Evolutionary conservation across 2,329 filamentous ascomycete genomes (phyloP).

Genomic region (Leptodontidium sp.): DNA sequence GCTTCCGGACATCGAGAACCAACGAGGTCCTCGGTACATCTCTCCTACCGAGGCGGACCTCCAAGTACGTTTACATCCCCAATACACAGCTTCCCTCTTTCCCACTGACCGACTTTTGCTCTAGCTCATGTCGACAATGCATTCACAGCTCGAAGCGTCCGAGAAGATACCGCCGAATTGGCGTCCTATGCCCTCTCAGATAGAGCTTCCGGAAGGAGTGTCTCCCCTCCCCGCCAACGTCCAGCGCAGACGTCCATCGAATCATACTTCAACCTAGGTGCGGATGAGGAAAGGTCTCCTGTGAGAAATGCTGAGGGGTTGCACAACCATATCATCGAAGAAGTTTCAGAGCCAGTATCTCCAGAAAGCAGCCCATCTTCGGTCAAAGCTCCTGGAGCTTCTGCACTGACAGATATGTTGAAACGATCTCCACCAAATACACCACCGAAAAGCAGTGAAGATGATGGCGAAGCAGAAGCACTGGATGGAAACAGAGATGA

Average conservation of each 20-base stretch:
- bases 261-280: conserved; percentile 38
- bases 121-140: conserved; percentile 69
- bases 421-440: conserved; percentile 48
- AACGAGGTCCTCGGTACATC: conserved; percentile 75
- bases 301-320: conserved; percentile 38
- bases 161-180: conserved; percentile 87
- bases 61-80: conserved; percentile 56
- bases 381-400: conserved; percentile 50
- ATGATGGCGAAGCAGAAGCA: not conserved
- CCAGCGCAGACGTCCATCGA: conserved; percentile 40
- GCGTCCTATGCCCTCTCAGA: conserved; percentile 82
- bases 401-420: conserved; percentile 60
- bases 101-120: conserved; percentile 26
- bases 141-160: conserved; percentile 79
- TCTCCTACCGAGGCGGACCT: conserved; percentile 67
- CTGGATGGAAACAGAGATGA: conserved; percentile 18
- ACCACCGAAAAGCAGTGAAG: conserved; percentile 27
- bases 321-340: conserved; percentile 62
- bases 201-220: conserved; percentile 50
- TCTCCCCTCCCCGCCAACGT: conserved; percentile 38
- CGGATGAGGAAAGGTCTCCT: conserved; percentile 38
- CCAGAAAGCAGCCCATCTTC: conserved; percentile 51
- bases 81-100: not conserved
- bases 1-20: conserved; percentile 63
- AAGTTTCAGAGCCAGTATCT: conserved; percentile 66